These are phyloP conservation scores for Alternaria sp. DNA, from an alignment of 2,329 filamentous ascomycete species.

Conservation along the genomic window DNA sequence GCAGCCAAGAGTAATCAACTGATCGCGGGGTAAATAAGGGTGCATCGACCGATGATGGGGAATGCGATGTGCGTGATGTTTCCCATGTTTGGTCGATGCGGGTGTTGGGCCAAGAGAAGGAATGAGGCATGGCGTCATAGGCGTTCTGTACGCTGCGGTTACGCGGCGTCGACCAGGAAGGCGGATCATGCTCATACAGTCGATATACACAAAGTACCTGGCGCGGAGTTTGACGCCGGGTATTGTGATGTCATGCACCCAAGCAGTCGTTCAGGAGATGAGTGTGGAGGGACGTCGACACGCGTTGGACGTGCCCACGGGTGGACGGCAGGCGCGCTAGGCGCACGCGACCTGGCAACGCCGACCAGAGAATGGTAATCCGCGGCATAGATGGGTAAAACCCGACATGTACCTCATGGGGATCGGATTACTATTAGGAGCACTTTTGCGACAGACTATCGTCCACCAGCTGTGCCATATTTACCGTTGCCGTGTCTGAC, in stretches of 20 bases:
- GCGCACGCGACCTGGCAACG: background rate
- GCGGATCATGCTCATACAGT: background rate
- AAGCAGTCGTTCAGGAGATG: background rate
- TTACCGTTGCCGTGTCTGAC: background rate
- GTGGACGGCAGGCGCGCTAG: background rate
- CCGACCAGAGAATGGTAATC: too few relatives aligned
- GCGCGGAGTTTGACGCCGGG: background rate
- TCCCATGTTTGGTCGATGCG: constrained; percentile 11
- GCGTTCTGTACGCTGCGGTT: constrained; percentile 7
- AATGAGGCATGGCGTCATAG: constrained; percentile 31
- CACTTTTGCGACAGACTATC: background rate
- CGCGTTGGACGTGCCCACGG: background rate
- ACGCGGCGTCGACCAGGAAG: background rate
- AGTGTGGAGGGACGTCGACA: background rate
- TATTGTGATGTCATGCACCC: background rate
- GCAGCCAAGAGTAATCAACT: constrained; percentile 15
- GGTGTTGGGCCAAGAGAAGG: constrained; percentile 21
- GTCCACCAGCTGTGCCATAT: background rate
- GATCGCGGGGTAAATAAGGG: constrained; percentile 9
- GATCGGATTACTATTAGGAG: background rate
- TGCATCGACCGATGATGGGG: constrained; percentile 18
- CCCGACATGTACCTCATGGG: background rate
- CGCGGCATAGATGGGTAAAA: background rate
- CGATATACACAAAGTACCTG: background rate
- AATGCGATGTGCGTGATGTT: constrained; percentile 6